A percentile compares a stretch with the other conserved stretches of the same genome.
Evolutionary conservation across 116 monocot genomes (phyloP).

Genomic region (Cymodocea nodosa): DNA sequence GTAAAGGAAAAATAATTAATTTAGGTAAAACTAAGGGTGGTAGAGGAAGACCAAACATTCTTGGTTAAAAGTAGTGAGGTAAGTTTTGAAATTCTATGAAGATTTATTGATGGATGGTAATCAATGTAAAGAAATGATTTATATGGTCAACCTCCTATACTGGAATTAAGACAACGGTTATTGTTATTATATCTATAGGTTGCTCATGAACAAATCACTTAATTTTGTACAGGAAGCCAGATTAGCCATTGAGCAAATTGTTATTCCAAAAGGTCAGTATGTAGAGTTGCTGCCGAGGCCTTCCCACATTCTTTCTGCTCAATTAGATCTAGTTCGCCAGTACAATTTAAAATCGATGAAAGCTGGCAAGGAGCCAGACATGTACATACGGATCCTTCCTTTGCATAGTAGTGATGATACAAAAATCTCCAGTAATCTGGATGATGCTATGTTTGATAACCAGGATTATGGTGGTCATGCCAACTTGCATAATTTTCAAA

Average conservation of each 20-base stretch:
- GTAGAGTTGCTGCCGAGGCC: constrained; percentile 70
- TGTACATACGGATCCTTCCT: constrained; percentile 3
- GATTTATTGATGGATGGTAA: too few relatives aligned
- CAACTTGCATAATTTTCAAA: not conserved
- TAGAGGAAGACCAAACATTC: too few relatives aligned
- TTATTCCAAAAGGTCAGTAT: constrained; percentile 52
- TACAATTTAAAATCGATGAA: constrained; percentile 5
- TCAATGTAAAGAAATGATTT: too few relatives aligned
- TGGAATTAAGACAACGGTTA: not conserved
- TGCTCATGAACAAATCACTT: not conserved
- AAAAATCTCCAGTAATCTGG: not conserved
- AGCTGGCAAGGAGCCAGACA: constrained; percentile 1
- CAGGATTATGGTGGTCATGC: not conserved
- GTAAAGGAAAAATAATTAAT: too few relatives aligned
- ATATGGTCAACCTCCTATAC: too few relatives aligned
- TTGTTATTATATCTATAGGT: too few relatives aligned
- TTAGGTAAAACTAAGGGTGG: too few relatives aligned
- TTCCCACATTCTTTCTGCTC: constrained; percentile 27
- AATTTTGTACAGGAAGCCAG: constrained; percentile 51
- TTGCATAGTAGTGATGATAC: not conserved
- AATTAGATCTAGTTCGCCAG: constrained; percentile 30
- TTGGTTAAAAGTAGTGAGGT: too few relatives aligned
- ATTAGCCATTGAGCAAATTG: constrained; percentile 65
- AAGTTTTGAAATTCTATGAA: too few relatives aligned
- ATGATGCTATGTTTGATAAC: not conserved